A percentile compares a stretch with the other conserved stretches of the same genome.
phyloP scores from a whole-genome alignment of 192 early-diverging fungal species.

The Backusella morwellensis region DNA sequence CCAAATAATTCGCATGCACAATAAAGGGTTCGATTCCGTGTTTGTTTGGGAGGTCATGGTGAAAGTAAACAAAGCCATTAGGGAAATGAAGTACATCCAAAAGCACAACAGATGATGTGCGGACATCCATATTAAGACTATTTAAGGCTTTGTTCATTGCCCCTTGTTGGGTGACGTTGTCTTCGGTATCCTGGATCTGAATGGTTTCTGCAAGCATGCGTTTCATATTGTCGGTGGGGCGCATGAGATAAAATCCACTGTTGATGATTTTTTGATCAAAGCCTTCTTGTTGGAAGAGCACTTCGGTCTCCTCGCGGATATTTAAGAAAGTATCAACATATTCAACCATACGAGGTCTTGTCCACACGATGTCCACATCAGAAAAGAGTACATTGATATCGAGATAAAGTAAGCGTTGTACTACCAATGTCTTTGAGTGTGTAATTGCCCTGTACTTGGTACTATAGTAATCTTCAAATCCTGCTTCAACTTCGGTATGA shows the following conservation, averaged over 20 bases:
- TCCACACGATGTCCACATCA: conserved; percentile 29
- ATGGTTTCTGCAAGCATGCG: conserved; percentile 19
- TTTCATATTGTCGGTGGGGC: conserved; percentile 20
- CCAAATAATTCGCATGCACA: conserved; percentile 34
- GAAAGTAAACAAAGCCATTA: conserved; percentile 23
- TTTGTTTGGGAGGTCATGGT: conserved; percentile 3
- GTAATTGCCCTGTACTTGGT: conserved; percentile 17
- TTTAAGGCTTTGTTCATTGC: conserved; percentile 26
- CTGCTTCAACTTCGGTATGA: neutral
- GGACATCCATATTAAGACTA: conserved; percentile 11
- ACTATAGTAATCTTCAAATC: conserved; percentile 7
- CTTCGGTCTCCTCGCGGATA: conserved; percentile 16
- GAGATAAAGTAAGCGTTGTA: conserved; percentile 26
- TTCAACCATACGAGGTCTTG: conserved; percentile 8
- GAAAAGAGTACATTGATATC: conserved; percentile 29
- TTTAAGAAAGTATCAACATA: conserved; percentile 14
- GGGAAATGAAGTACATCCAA: conserved; percentile 30
- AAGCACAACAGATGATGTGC: conserved; percentile 12
- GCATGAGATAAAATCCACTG: conserved; percentile 30
- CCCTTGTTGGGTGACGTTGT: conserved; percentile 19
- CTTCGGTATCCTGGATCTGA: conserved; percentile 20
- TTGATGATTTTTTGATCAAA: conserved; percentile 16
- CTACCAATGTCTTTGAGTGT: conserved; percentile 21
- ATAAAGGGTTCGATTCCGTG: conserved; percentile 17
- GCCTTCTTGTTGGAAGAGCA: conserved; percentile 23